phyloP scores from a whole-genome alignment of 148 eudicot genomes.

The Heliosperma pusillum region DNA sequence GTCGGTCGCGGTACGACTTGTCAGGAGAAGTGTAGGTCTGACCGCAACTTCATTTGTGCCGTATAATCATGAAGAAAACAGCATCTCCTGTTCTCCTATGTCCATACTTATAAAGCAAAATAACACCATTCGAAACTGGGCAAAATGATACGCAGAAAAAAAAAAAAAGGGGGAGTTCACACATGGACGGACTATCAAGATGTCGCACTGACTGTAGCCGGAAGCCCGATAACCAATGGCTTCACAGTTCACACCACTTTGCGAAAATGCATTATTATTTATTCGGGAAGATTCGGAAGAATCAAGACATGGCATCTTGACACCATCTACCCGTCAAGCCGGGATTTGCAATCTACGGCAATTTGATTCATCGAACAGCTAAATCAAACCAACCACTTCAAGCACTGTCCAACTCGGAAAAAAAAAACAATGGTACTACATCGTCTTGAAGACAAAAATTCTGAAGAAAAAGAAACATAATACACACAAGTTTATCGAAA shows the following conservation, averaged over 20 bases:
- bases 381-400: conserved; percentile 15
- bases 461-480: conserved; percentile 14
- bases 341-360: not conserved
- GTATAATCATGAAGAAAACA: too few species aligned
- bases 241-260: not conserved
- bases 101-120: too few species aligned
- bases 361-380: conserved; percentile 27
- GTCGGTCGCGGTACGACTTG: too few species aligned
- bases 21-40: too few species aligned
- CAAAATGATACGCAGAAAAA: too few species aligned
- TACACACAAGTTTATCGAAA: conserved; percentile 23
- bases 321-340: not conserved
- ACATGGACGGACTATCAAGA: not conserved
- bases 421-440: conserved; percentile 11
- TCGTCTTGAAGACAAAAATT: conserved; percentile 17
- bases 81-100: too few species aligned
- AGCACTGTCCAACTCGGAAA: conserved; percentile 15
- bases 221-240: not conserved
- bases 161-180: not conserved
- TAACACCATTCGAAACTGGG: too few species aligned
- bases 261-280: not conserved
- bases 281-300: not conserved
- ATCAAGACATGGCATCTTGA: not conserved
- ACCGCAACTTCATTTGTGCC: too few species aligned
- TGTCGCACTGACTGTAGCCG: not conserved